Percentiles rank a stretch among this genome's conserved stretches.
Conservation (phyloP, 768 basidiomycete species). For the Termitomyces sp. region DNA sequence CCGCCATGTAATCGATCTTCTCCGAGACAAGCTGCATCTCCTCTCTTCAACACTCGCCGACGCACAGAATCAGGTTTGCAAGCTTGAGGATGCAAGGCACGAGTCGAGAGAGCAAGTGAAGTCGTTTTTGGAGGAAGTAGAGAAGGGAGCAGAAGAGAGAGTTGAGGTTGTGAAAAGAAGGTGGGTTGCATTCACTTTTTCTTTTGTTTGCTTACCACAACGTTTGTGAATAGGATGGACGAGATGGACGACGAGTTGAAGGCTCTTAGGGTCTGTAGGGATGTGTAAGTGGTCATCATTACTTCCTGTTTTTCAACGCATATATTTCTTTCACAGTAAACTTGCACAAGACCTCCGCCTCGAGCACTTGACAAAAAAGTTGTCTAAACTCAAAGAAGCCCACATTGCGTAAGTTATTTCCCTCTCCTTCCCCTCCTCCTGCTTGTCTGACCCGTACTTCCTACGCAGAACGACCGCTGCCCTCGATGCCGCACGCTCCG, state of each 20-base stretch:
- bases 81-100: constrained; percentile 33
- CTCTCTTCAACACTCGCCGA: constrained; percentile 33
- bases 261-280: too few species aligned
- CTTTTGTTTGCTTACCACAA: not conserved
- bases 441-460: not conserved
- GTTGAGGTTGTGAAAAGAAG: not conserved
- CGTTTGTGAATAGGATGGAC: not conserved
- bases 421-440: not conserved
- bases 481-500: not conserved
- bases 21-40: constrained; percentile 37
- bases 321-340: not conserved
- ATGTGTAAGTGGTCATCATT: too few species aligned
- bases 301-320: not conserved
- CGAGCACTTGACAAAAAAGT: not conserved
- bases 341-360: constrained; percentile 1
- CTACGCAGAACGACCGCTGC: not conserved
- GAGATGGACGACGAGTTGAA: not conserved
- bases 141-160: constrained; percentile 2
- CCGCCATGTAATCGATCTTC: constrained; percentile 31
- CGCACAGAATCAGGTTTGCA: constrained; percentile 29
- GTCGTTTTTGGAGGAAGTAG: constrained; percentile 11
- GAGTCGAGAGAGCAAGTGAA: constrained; percentile 17
- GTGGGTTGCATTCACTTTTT: not conserved
- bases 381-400: not conserved
- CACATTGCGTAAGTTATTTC: not conserved